These are phyloP conservation scores for Astrothelium macrocarpum DNA, from an alignment of 495 filamentous ascomycete species.

Conservation along the genomic window DNA sequence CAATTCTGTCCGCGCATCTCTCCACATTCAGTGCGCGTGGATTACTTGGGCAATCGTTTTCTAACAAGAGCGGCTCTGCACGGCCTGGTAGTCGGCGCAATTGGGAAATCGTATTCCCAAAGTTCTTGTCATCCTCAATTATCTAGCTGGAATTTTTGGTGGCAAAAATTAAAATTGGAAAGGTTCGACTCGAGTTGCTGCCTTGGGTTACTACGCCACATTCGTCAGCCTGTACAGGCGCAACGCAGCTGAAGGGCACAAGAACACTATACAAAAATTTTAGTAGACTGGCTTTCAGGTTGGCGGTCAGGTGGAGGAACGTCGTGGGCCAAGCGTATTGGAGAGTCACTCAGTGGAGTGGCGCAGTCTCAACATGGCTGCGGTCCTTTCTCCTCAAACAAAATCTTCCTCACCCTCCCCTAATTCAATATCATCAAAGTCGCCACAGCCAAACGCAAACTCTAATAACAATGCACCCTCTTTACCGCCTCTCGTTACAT, in stretches of 20 bases:
- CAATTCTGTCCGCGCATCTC: too few relatives aligned
- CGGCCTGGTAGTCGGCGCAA: neutral
- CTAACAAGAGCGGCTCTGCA: neutral
- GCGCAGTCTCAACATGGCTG: conserved; percentile 21
- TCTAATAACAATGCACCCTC: conserved; percentile 48
- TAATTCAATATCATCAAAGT: conserved; percentile 31
- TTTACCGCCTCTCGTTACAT: conserved; percentile 56
- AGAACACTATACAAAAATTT: neutral
- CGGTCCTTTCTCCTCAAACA: conserved; percentile 19
- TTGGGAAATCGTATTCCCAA: neutral
- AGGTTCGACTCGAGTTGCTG: neutral
- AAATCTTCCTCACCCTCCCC: conserved; percentile 7
- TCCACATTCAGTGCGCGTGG: too few relatives aligned
- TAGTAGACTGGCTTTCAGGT: neutral
- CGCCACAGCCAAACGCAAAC: conserved; percentile 31
- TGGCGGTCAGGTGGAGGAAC: neutral
- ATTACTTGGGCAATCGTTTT: neutral
- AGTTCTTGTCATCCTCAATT: neutral
- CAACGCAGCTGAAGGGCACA: neutral
- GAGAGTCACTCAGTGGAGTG: conserved; percentile 14
- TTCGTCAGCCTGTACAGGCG: neutral
- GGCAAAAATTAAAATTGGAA: neutral
- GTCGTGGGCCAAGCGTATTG: neutral
- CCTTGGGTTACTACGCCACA: neutral
- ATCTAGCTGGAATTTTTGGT: neutral